phyloP scores from a whole-genome alignment of 2,329 filamentous ascomycete genomes.

The Beauveria rudraprayagi region DNA sequence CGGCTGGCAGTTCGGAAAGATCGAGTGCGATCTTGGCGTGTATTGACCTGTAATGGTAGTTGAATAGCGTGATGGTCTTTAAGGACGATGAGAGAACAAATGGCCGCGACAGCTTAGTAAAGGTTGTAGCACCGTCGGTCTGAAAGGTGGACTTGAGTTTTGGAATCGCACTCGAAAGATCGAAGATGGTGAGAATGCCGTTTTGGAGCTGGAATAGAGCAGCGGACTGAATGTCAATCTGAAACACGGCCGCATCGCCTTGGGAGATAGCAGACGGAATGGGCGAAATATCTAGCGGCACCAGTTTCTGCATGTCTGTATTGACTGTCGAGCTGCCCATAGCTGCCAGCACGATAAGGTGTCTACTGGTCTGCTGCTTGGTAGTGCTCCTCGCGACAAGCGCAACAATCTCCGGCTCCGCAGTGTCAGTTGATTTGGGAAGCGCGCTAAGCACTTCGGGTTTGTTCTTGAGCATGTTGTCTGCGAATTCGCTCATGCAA shows the following conservation, averaged over 20 bases:
- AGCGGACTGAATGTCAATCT: constrained; percentile 56
- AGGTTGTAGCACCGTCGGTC: constrained; percentile 48
- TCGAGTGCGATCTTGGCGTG: constrained; percentile 42
- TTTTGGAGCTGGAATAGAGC: constrained; percentile 52
- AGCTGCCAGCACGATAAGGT: constrained; percentile 27
- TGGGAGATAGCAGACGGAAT: constrained; percentile 21
- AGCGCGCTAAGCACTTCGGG: constrained; percentile 45
- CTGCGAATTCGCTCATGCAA: constrained; percentile 39
- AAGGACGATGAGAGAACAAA: constrained; percentile 55
- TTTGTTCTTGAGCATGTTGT: constrained; percentile 48
- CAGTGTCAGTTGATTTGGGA: constrained; percentile 35
- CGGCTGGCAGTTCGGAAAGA: constrained; percentile 30
- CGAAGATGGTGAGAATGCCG: constrained; percentile 51
- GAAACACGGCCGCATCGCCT: constrained; percentile 29
- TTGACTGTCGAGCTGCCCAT: constrained; percentile 18
- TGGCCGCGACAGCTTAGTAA: constrained; percentile 58
- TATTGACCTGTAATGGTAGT: constrained; percentile 59
- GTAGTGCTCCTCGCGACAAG: constrained; percentile 36
- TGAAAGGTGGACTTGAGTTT: constrained; percentile 48
- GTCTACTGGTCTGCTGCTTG: constrained; percentile 22
- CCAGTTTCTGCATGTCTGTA: constrained; percentile 27
- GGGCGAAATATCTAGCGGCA: constrained; percentile 32
- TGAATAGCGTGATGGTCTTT: constrained; percentile 53
- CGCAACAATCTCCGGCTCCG: constrained; percentile 44
- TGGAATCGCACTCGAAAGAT: constrained; percentile 55